These are phyloP conservation scores for Pichia cephalocereana DNA, from an alignment of 805 yeast genomes.

Conservation along the genomic window DNA sequence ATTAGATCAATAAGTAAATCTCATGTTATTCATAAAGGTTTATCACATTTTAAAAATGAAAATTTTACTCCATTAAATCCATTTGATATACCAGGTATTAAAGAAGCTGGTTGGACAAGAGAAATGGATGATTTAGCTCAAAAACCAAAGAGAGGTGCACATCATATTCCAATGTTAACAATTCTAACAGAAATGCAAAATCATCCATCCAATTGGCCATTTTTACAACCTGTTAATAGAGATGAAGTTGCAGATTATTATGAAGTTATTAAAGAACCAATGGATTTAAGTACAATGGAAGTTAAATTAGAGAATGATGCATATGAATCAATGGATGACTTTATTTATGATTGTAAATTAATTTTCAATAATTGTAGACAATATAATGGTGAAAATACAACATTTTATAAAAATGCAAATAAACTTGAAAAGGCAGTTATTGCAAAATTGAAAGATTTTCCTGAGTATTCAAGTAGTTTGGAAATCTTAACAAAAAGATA, in stretches of 20 bases:
- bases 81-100: slow-evolving; percentile 75
- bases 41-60: slow-evolving; percentile 53
- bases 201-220: slow-evolving; percentile 98
- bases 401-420: slow-evolving; percentile 91
- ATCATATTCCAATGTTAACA: slow-evolving; percentile 88
- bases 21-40: slow-evolving; percentile 74
- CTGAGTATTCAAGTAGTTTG: slow-evolving; percentile 79
- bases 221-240: slow-evolving; percentile 81
- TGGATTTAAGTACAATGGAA: slow-evolving; percentile 97
- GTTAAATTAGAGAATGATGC: slow-evolving; percentile 84
- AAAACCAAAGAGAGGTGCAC: slow-evolving; percentile 89
- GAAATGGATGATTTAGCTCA: slow-evolving; percentile 97
- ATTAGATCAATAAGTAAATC: slow-evolving; percentile 72
- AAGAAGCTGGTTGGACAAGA: slow-evolving; percentile 95
- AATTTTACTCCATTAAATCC: slow-evolving; percentile 59
- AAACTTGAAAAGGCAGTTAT: slow-evolving; percentile 86
- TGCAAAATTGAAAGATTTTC: slow-evolving; percentile 75
- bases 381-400: slow-evolving; percentile 89
- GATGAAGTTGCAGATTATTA: slow-evolving; percentile 96
- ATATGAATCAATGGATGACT: slow-evolving; percentile 85
- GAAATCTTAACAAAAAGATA: slow-evolving; percentile 34
- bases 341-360: slow-evolving; percentile 77
- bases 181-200: slow-evolving; percentile 80
- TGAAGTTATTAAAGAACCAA: slow-evolving; percentile 93
- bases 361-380: slow-evolving; percentile 86